These are phyloP conservation scores for Lindgomyces ingoldianus DNA, from an alignment of 495 filamentous ascomycete species.

Conservation along the genomic window DNA sequence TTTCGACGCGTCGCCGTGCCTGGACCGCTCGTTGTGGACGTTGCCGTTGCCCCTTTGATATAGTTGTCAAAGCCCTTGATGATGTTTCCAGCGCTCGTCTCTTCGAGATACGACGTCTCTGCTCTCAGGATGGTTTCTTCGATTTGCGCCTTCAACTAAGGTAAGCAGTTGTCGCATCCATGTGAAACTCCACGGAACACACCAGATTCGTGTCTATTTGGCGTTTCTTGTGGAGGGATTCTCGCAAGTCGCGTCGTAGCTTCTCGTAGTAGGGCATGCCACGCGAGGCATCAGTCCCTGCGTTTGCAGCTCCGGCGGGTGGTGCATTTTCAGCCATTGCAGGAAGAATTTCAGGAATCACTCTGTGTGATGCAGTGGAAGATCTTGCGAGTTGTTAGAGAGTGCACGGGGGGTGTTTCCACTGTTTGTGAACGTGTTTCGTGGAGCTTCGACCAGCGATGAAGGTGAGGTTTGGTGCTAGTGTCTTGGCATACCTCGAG, in stretches of 20 bases:
- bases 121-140: slow-evolving; percentile 84
- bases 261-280: slow-evolving; percentile 72
- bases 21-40: slow-evolving; percentile 23
- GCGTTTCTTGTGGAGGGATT: slow-evolving; percentile 67
- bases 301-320: slow-evolving; percentile 43
- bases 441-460: neutral
- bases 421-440: slow-evolving; percentile 7
- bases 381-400: neutral
- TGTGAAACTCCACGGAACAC: slow-evolving; percentile 16
- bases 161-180: neutral
- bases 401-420: neutral
- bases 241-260: slow-evolving; percentile 66
- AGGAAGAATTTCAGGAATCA: neutral
- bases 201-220: slow-evolving; percentile 68
- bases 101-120: slow-evolving; percentile 87
- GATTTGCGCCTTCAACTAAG: slow-evolving; percentile 52
- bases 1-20: slow-evolving; percentile 41
- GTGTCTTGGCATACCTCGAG: neutral
- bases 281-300: slow-evolving; percentile 32
- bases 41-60: slow-evolving; percentile 72
- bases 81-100: slow-evolving; percentile 87
- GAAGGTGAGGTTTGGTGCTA: slow-evolving; percentile 4
- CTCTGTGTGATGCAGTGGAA: neutral
- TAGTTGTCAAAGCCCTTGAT: slow-evolving; percentile 97
- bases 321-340: slow-evolving; percentile 42